Evolutionary conservation across 2,329 filamentous ascomycete species (phyloP).

Genomic region (Dichotomopilus funicola): DNA sequence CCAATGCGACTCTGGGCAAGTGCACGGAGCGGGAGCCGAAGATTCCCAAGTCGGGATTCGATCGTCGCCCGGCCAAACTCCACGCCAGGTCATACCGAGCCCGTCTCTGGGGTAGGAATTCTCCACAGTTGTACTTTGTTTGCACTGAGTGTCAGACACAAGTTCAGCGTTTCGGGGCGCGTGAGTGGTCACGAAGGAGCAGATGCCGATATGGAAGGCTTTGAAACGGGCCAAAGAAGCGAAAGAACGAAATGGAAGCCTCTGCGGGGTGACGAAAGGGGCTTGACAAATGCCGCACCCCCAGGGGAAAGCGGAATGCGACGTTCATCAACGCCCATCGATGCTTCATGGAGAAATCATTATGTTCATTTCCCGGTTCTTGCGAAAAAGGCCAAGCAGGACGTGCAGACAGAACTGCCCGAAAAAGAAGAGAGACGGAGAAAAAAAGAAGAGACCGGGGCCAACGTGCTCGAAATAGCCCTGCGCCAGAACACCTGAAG

Average conservation of each 20-base stretch:
- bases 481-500: too few relatives aligned
- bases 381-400: too few relatives aligned
- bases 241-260: too few relatives aligned
- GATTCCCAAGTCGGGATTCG: slow-evolving; percentile 1
- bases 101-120: too few relatives aligned
- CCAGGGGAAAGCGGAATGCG: not conserved
- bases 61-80: slow-evolving; percentile 3
- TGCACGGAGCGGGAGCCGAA: not conserved
- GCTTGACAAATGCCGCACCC: not conserved
- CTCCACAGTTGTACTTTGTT: too few relatives aligned
- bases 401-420: too few relatives aligned
- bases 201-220: not conserved
- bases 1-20: not conserved
- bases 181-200: too few relatives aligned
- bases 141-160: too few relatives aligned
- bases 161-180: too few relatives aligned
- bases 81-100: not conserved
- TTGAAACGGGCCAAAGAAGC: not conserved
- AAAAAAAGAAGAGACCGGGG: too few relatives aligned
- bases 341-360: not conserved
- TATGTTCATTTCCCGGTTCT: not conserved
- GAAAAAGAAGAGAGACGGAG: too few relatives aligned
- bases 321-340: not conserved
- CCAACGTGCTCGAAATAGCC: too few relatives aligned
- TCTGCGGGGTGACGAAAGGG: not conserved